Percentiles rank a stretch among this genome's conserved stretches.
Conservation (phyloP, 495 filamentous ascomycete species). For the Xylaria bambusicola region DNA sequence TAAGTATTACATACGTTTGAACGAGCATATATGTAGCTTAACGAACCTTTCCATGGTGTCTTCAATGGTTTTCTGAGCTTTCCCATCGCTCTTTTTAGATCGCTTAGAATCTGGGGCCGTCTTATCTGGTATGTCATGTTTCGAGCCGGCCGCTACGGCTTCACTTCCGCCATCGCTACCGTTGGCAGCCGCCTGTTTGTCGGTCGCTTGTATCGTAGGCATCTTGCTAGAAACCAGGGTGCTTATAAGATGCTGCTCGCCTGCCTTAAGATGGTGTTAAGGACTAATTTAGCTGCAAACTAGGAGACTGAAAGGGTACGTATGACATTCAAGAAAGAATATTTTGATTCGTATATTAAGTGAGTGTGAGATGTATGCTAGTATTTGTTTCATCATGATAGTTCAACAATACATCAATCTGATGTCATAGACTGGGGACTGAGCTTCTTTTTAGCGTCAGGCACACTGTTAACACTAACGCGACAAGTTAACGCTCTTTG, state of each 20-base stretch:
- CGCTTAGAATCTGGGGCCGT: slow-evolving; percentile 25
- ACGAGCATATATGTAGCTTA: background rate
- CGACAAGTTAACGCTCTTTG: background rate
- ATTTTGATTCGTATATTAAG: no score
- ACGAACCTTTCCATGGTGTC: slow-evolving; percentile 28
- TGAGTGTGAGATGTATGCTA: no score
- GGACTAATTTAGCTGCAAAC: no score
- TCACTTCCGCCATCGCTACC: slow-evolving; percentile 17
- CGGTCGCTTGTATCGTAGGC: slow-evolving; percentile 34
- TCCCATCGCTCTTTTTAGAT: slow-evolving; percentile 24
- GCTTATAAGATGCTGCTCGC: background rate
- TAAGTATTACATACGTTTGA: slow-evolving; percentile 9
- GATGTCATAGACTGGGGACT: slow-evolving; percentile 12
- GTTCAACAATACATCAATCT: slow-evolving; percentile 11
- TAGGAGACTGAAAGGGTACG: no score
- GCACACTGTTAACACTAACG: background rate
- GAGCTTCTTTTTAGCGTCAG: background rate
- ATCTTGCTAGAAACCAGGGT: slow-evolving; percentile 17
- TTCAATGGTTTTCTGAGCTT: slow-evolving; percentile 31
- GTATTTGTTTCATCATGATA: background rate
- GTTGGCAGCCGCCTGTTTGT: slow-evolving; percentile 28
- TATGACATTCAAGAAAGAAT: no score
- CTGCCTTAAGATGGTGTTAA: no score
- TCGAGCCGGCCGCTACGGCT: slow-evolving; percentile 16
- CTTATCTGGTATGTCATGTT: slow-evolving; percentile 27